phyloP scores from a whole-genome alignment of 2,329 filamentous ascomycete species.

The Fusarium staphyleae region DNA sequence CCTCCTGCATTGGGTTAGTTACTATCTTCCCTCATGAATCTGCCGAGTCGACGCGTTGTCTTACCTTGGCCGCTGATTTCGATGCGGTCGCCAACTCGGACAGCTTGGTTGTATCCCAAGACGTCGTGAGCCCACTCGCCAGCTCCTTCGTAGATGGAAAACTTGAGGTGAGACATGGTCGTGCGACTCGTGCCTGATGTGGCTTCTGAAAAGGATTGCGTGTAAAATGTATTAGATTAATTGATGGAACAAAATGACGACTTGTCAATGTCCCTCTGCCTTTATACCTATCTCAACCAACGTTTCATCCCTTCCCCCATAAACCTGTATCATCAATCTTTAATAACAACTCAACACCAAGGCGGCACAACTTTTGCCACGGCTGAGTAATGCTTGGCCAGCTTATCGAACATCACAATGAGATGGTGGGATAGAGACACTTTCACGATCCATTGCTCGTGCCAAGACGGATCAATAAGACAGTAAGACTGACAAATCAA shows the following conservation, averaged over 20 bases:
- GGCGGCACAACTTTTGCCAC: background rate
- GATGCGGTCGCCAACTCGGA: slow-evolving; percentile 57
- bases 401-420: too few species aligned
- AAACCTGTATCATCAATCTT: too few species aligned
- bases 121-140: slow-evolving; percentile 44
- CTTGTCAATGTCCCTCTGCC: background rate
- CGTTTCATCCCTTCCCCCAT: too few species aligned
- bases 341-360: background rate
- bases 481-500: slow-evolving; percentile 31
- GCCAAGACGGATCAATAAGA: slow-evolving; percentile 29
- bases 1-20: slow-evolving; percentile 38
- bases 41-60: background rate
- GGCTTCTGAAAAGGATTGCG: background rate
- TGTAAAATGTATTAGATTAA: background rate
- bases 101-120: slow-evolving; percentile 55
- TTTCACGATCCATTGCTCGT: background rate
- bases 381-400: slow-evolving; percentile 1
- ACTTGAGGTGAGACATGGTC: slow-evolving; percentile 44
- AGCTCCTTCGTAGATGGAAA: slow-evolving; percentile 40
- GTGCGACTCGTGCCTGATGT: rapidly evolving
- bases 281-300: background rate
- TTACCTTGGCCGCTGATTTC: slow-evolving; percentile 56
- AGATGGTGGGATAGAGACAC: background rate
- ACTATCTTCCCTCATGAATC: background rate
- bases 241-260: background rate